Percentiles rank a stretch among this genome's conserved stretches.
Evolutionary conservation across 140 eudicot species (phyloP).

Genomic region (Bidens hawaiensis): DNA sequence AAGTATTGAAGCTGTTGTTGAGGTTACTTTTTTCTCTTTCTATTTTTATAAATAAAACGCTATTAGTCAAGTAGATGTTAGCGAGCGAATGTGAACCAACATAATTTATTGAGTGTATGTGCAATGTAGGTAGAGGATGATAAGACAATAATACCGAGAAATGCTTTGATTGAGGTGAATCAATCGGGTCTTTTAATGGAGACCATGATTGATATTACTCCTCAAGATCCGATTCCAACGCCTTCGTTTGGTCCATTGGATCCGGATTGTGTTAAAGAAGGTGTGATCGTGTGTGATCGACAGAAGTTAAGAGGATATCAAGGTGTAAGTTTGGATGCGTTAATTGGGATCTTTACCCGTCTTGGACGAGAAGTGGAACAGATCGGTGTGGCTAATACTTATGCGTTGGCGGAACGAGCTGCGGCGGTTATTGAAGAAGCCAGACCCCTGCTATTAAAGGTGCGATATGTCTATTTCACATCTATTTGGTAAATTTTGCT

Average conservation of each 20-base stretch:
- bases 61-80: too few relatives aligned
- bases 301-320: conserved; percentile 68
- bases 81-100: too few relatives aligned
- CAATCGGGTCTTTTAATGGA: conserved; percentile 96
- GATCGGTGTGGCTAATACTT: conserved; percentile 77
- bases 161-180: conserved; percentile 82
- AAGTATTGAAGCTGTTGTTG: conserved; percentile 68
- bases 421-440: conserved; percentile 76
- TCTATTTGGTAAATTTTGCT: conserved; percentile 1
- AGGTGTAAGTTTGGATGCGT: conserved; percentile 93
- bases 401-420: conserved; percentile 65
- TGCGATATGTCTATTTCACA: conserved; percentile 26
- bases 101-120: too few relatives aligned
- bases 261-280: conserved; percentile 69
- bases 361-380: conserved; percentile 82
- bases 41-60: too few relatives aligned
- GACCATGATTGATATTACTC: conserved; percentile 91
- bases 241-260: conserved; percentile 84
- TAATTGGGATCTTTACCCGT: conserved; percentile 84
- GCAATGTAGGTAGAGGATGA: conserved; percentile 81
- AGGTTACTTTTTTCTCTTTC: too few relatives aligned
- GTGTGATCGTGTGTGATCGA: conserved; percentile 80
- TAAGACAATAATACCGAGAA: conserved; percentile 69
- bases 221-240: conserved; percentile 71
- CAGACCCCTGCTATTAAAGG: conserved; percentile 76